Base-by-base conservation (phyloP, 305 asterid species). In the Fraxinus platypoda region DNA sequence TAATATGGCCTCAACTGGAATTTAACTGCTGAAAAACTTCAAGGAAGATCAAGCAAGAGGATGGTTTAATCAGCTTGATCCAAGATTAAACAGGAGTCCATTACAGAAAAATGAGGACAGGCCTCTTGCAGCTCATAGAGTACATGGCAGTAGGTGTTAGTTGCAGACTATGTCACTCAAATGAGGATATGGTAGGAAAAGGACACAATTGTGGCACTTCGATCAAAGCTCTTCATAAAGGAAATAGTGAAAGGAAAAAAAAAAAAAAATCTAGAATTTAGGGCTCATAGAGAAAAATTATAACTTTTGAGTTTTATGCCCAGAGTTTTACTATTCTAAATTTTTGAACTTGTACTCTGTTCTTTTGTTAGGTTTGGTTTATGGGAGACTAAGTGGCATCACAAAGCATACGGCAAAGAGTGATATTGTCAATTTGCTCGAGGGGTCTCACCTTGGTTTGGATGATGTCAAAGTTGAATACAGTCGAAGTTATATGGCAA, bases 391-490 rank as follows among this genome's bases (percentile, higher is more conserved):
- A 75, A 3, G 1, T 49, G 91, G 87, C 83, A 83, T 84, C 82
- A 75, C 92, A 30, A 94, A 87, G 92, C 62, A 87, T 80, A 92
- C 97, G 4, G 81, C 87, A 28, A 95, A 88, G 89, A 83, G 84
- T 76, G 97, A 93, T 85, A 33, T 93, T 78, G 57, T 92, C 84
- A 85, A 80, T 89, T 38, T 91, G 84, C 85, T 95, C 54, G 91
- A 91, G 11, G 91, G 81, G 49, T 80, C 84, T 84, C 72, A 80
- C 57, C 84, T 94, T 90, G 88, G 85, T 15, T 79, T 78, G 1
- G 92, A 89, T 62, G 95, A 91, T 79, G 81, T 95, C 85, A 94
- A 87, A 89, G 93, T 91, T 82, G 93, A 91, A 72, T 95, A 95
- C 84, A 81, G 38, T 86, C 82, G 82, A 79, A 15, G 13, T 76